Conservation (phyloP, 371 early-diverging fungal species). For the Mucor circinelloides region DNA sequence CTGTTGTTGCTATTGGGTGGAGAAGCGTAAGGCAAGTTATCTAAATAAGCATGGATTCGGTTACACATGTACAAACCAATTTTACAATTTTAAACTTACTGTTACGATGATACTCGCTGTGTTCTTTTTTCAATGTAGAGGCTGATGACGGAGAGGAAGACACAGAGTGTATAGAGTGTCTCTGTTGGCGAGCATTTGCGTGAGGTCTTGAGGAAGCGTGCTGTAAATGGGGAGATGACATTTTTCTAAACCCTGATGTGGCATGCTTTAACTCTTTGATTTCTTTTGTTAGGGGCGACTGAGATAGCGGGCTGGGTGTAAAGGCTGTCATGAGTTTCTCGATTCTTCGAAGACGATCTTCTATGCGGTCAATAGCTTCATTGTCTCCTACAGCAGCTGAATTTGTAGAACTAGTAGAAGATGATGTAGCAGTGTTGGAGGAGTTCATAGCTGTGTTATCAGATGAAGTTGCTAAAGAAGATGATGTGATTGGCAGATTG, state of each 20-base stretch:
- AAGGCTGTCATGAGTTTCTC: conserved; percentile 45
- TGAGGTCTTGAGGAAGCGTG: background rate
- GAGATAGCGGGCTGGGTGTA: conserved; percentile 37
- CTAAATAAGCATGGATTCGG: background rate
- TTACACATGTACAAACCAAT: background rate
- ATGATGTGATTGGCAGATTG: background rate
- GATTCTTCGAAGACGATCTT: conserved; percentile 42
- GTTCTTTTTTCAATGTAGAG: background rate
- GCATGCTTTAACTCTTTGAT: conserved; percentile 16
- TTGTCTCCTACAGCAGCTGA: conserved; percentile 10
- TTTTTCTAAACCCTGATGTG: conserved; percentile 20
- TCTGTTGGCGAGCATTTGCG: conserved; percentile 15
- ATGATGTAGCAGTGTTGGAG: background rate
- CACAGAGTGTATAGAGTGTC: conserved; percentile 28
- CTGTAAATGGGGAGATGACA: conserved; percentile 31
- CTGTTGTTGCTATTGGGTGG: conserved; percentile 15
- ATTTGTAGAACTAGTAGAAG: background rate
- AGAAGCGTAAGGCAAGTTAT: conserved; percentile 1
- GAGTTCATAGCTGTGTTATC: background rate
- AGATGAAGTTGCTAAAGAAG: background rate
- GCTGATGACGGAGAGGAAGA: conserved; percentile 2
- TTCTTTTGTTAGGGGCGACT: conserved; percentile 16
- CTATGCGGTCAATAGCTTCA: conserved; percentile 44
- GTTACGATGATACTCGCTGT: background rate
- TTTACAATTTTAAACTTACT: background rate